Evolutionary conservation across 2,329 filamentous ascomycete species (phyloP).

Genomic region (Dactylellina sp.): DNA sequence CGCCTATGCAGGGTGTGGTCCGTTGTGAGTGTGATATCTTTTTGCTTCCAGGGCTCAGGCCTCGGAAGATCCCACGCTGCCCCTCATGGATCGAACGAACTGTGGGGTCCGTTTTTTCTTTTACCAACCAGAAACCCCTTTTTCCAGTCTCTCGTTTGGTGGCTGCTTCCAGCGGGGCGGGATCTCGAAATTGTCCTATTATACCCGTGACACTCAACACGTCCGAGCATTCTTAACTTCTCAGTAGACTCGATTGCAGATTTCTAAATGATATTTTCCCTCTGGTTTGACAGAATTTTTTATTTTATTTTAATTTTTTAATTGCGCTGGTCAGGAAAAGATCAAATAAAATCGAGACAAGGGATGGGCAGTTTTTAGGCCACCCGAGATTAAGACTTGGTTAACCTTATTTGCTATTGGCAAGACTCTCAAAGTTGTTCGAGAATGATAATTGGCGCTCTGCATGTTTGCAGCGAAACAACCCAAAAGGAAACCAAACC

Average conservation of each 20-base stretch:
- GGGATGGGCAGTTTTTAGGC: constrained; percentile 26
- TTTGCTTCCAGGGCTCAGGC: constrained; percentile 19
- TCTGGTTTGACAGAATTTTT: no score
- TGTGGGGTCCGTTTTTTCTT: constrained; percentile 12
- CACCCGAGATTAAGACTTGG: constrained; percentile 48
- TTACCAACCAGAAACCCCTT: constrained; percentile 1
- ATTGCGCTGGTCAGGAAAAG: not conserved
- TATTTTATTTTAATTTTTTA: not conserved
- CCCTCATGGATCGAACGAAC: constrained; percentile 30
- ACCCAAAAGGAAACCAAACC: not conserved
- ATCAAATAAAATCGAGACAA: constrained; percentile 54
- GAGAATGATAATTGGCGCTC: constrained; percentile 26
- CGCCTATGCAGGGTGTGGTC: constrained; percentile 36
- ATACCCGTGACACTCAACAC: constrained; percentile 38
- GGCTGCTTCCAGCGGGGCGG: constrained; percentile 24
- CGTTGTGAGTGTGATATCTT: constrained; percentile 23
- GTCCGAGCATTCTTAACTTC: constrained; percentile 19
- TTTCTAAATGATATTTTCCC: not conserved
- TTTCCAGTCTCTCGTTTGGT: constrained; percentile 14
- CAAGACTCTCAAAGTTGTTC: constrained; percentile 28
- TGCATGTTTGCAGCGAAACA: constrained; percentile 30
- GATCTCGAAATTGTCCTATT: constrained; percentile 8
- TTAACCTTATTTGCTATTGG: constrained; percentile 16
- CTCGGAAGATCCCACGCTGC: constrained; percentile 40
- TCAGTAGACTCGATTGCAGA: constrained; percentile 29